Percentiles rank a stretch among this genome's conserved stretches.
phyloP scores from a whole-genome alignment of 73 alveolate genomes.

The Blepharisma stoltei region DNA sequence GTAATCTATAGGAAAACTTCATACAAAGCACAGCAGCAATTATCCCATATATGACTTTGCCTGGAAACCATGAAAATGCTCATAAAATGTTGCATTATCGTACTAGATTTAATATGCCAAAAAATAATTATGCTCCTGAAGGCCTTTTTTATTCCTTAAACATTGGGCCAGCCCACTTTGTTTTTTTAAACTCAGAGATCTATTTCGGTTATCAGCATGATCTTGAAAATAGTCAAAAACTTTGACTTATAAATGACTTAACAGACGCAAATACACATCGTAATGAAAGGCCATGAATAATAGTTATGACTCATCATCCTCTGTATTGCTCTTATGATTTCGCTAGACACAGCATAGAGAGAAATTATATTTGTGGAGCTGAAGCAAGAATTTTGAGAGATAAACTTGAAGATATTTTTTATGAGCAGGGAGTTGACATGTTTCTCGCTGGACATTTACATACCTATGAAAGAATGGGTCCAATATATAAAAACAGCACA shows the following conservation, averaged over 20 bases:
- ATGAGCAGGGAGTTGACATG: neutral
- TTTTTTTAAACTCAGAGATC: neutral
- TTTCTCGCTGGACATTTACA: constrained; percentile 9
- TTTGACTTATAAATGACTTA: neutral
- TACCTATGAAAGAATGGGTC: neutral
- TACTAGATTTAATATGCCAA: constrained; percentile 14
- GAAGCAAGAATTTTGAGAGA: neutral
- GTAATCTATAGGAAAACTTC: too few relatives aligned
- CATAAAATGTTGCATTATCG: neutral
- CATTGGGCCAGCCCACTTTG: neutral
- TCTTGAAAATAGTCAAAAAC: neutral
- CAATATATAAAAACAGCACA: neutral
- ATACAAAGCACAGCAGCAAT: neutral
- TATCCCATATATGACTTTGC: neutral
- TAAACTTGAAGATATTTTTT: neutral
- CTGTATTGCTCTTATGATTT: neutral
- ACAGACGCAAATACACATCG: neutral
- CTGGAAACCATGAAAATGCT: constrained; percentile 24
- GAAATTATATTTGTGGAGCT: neutral
- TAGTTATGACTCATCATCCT: neutral
- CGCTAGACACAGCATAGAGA: neutral
- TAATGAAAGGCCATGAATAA: neutral
- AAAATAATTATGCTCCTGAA: neutral
- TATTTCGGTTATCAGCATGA: neutral
- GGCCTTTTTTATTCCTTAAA: neutral